Percentiles rank a stretch among this genome's conserved stretches.
Conservation (phyloP, 2,329 filamentous ascomycete species). For the Exophiala calicioides region DNA sequence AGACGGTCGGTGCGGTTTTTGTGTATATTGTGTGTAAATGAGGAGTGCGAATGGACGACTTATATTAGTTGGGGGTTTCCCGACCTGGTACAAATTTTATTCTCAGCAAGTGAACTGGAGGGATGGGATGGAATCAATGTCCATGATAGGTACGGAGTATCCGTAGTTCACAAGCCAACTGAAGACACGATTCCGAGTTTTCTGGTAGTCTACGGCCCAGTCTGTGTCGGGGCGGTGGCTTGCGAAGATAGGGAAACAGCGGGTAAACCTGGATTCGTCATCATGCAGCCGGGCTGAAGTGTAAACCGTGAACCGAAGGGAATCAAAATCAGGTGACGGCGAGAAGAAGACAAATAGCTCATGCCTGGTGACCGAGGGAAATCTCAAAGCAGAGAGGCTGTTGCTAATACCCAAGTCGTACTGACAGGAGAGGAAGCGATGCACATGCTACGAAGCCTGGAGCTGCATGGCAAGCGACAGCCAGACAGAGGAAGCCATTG, state of each 20-base stretch:
- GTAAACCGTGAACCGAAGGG: neutral
- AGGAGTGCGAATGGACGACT: neutral
- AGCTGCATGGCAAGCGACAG: no score
- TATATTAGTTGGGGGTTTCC: neutral
- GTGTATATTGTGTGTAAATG: conserved; percentile 13
- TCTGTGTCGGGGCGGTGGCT: no score
- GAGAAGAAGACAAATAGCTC: neutral
- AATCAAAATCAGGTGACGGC: neutral
- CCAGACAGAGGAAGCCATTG: no score
- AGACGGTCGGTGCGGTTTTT: neutral
- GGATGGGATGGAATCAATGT: neutral
- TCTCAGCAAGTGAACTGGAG: neutral
- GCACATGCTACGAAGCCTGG: conserved; percentile 12
- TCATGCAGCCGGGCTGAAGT: neutral
- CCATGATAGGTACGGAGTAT: neutral
- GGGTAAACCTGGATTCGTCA: neutral
- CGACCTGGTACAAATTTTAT: no score
- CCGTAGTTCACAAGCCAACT: neutral
- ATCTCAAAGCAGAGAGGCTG: no score
- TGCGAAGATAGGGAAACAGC: no score
- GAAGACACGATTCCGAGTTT: neutral
- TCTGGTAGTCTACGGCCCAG: no score
- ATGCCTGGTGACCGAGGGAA: no score
- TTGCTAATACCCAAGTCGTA: no score
- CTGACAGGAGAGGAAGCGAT: conserved; percentile 6